Evolutionary conservation across 257 asterid species (phyloP), one percentile per base, ranked within the genome.

Genomic region (Fraxinus pennsylvanica): DNA sequence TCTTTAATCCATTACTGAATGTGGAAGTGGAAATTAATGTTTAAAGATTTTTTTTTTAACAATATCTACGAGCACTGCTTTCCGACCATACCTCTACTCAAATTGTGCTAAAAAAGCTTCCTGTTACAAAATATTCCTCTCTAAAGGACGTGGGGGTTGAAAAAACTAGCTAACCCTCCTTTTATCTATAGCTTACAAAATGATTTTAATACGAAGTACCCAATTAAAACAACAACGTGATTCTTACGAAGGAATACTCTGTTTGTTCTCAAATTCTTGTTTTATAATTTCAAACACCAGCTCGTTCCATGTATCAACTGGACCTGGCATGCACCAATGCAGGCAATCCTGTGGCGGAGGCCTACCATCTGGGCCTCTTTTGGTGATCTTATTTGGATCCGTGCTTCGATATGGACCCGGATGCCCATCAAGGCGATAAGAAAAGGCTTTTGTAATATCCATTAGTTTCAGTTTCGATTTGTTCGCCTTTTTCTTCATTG

Each of bases 301-400:
- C 84, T 96, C 99, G 52, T 96, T 96, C 99, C 99, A 96, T 1
- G 97, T 93, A 77, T 96, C 99, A 45, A 96, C 97, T 1, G 99
- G 97, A 41, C 99, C 99, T 9, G 99, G 99, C 99, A 96, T 96
- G 90, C 99, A 96, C 99, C 99, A 96, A 70, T 96, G 99, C 88
- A 96, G 78, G 89, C 99, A 96, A 82, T 96, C 99, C 86, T 96
- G 99, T 0, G 97, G 94, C 1, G 98, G 98, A n/a, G 99, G 99
- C 82, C 80, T 75, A 25, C 99, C 99, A 74, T 91, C 90, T 1
- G 97, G 97, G 27, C 98, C 97, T 76, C 96, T 80, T 79, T 88
- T 90, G 9, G 97, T 95, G 71, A 90, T 74, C 88, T 96, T 96
- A 81, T 93, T 91, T 0, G 99, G 99, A 77, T 96, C 97, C 0